phyloP scores from a whole-genome alignment of 306 rosid species.

The Sindora glabra region DNA sequence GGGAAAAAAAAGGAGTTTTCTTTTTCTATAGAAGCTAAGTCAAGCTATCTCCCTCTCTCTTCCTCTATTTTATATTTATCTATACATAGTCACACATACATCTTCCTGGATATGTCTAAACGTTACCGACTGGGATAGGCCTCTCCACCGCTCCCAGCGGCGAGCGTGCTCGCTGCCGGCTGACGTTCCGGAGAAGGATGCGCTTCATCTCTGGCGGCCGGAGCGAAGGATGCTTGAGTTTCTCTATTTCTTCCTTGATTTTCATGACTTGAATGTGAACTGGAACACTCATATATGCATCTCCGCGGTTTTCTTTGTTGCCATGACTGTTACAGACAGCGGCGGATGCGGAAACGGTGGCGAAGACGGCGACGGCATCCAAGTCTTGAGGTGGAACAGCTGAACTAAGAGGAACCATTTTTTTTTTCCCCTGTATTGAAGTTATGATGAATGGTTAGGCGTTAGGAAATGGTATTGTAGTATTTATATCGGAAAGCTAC shows the following conservation, averaged over 20 bases:
- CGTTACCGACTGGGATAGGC: slow-evolving; percentile 32
- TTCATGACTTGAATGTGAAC: slow-evolving; percentile 79
- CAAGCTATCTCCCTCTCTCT: neutral
- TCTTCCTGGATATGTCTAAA: neutral
- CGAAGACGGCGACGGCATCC: neutral
- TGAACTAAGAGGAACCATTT: neutral
- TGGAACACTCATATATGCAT: slow-evolving; percentile 18
- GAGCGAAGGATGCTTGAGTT: slow-evolving; percentile 54
- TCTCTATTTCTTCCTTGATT: slow-evolving; percentile 72
- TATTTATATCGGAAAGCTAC: too few relatives aligned
- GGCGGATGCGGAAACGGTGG: neutral
- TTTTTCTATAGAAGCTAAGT: neutral
- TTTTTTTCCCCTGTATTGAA: neutral
- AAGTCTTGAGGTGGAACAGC: too few relatives aligned
- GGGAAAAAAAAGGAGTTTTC: neutral
- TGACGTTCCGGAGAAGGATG: slow-evolving; percentile 27
- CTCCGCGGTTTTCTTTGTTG: slow-evolving; percentile 3
- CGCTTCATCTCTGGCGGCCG: slow-evolving; percentile 40
- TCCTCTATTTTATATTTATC: neutral
- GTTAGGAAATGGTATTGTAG: neutral
- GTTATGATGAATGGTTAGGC: neutral
- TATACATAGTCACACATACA: neutral
- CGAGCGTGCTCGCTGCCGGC: slow-evolving; percentile 46
- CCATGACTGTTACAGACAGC: neutral
- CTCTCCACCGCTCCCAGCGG: slow-evolving; percentile 48